Conservation (phyloP, 1,139 yeast species). For the Debaryomycetaceae sp. region DNA sequence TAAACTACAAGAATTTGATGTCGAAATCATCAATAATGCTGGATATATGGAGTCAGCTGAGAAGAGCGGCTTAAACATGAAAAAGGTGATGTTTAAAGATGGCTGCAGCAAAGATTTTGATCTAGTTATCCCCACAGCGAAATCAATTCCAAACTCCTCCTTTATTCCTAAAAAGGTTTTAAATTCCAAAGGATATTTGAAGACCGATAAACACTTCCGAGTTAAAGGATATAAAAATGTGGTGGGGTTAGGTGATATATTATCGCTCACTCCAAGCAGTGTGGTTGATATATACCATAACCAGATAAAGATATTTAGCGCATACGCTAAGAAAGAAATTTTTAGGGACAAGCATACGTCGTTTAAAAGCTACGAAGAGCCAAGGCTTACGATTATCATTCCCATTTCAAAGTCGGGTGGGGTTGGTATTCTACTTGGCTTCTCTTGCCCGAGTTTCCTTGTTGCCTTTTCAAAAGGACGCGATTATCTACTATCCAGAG, state of each 20-base stretch:
- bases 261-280: conserved; percentile 13
- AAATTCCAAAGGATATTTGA: conserved; percentile 15
- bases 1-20: conserved; percentile 17
- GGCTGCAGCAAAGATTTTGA: conserved; percentile 15
- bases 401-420: conserved; percentile 29
- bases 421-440: conserved; percentile 26
- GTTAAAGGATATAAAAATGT: conserved; percentile 17
- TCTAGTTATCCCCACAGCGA: conserved; percentile 17
- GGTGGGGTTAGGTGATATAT: conserved; percentile 23
- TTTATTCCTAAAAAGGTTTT: conserved; percentile 11
- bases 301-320: conserved; percentile 12
- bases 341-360: conserved; percentile 3
- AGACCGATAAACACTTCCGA: conserved; percentile 16
- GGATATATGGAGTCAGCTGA: conserved; percentile 5
- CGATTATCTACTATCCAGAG: conserved; percentile 18
- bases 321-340: conserved; percentile 8
- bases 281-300: conserved; percentile 16
- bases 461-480: conserved; percentile 22
- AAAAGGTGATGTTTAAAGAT: conserved; percentile 8
- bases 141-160: conserved; percentile 18
- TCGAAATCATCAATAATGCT: conserved; percentile 16
- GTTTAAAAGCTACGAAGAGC: conserved; percentile 1
- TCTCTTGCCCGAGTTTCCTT: conserved; percentile 25
- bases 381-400: conserved; percentile 10
- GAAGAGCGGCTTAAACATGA: conserved; percentile 1